Evolutionary conservation across 2,329 filamentous ascomycete genomes (phyloP), one percentile per base, ranked within the genome.

Genomic region (Trichophaea hybrida): DNA sequence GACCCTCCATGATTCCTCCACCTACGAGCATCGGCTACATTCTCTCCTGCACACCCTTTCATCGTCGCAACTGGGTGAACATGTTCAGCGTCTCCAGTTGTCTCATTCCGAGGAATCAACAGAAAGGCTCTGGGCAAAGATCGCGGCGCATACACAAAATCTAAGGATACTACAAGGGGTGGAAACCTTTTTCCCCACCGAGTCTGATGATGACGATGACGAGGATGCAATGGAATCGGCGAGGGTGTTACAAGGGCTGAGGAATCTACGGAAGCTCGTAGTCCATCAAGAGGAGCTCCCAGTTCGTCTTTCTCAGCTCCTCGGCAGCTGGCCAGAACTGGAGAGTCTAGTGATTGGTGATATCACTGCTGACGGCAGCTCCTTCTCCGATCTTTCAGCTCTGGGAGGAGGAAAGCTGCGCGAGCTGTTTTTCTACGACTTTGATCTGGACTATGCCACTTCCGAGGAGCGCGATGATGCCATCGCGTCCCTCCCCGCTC

Each of bases 271-370:
- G 10, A 53, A 12, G 15, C 33, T 35, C 1, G 52, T 55, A 13
- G 7, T 57, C 17, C 55, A 57, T 33, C n/a, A 32, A 40, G 55
- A 57, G 32, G 17, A 10, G 5, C 55, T 57, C 15, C 38, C 55
- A n/a, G 3, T 48, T 6, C 15, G 5, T 10, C 34, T 50, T 12
- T 15, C n/a, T 13, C 13, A 10, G 6, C 55, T 57, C 55, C 33
- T 57, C 17, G 10, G 17, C 13, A 8, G 6, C 33, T 55, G 52
- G 44, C 38, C 38, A 5, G 13, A 8, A 10, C n/a, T 50, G 10
- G 15, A 57, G 15, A 57, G 24, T 10, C 43, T 57, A 4, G 55
- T 50, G 10, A 15, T 57, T 13, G 55, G 55, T 1, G 33, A 34
- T 15, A 15, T 57, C 5, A 15, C 17, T 1, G 40, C 55, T 1